Conservation (phyloP, 208 protist species). For the Leishmania guyanensis region DNA sequence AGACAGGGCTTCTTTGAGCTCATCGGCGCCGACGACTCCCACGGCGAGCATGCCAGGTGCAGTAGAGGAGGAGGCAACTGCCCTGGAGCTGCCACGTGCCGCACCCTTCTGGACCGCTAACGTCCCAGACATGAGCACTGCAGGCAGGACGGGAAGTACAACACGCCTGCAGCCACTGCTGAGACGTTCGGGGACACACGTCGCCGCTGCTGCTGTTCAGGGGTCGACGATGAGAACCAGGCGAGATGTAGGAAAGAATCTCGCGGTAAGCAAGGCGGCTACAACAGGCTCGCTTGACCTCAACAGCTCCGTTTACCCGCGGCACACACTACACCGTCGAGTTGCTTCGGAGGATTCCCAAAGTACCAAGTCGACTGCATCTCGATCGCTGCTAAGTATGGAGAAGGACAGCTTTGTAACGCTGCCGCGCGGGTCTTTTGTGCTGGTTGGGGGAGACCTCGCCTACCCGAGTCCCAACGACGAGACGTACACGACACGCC, state of each 20-base stretch:
- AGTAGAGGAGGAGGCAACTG: not conserved
- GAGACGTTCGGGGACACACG: not conserved
- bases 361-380: not conserved
- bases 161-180: not conserved
- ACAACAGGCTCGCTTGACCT: not conserved
- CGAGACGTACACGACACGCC: slow-evolving; percentile 70
- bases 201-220: not conserved
- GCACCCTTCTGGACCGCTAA: not conserved
- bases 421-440: slow-evolving; percentile 76
- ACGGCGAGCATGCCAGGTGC: too few species aligned
- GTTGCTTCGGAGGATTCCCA: not conserved
- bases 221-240: not conserved
- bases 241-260: not conserved
- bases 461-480: slow-evolving; percentile 80
- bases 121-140: not conserved
- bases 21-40: not conserved
- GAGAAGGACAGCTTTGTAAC: slow-evolving; percentile 19
- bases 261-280: too few species aligned
- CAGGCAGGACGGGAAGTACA: not conserved
- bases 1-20: not conserved
- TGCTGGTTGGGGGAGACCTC: slow-evolving; percentile 83
- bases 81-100: not conserved
- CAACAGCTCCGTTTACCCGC: not conserved
- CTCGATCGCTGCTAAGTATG: not conserved
- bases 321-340: not conserved